Percentiles rank a stretch among this genome's conserved stretches.
These are phyloP conservation scores for Pugionium dolabratum DNA, from an alignment of 345 rosid species.

Conservation along the genomic window DNA sequence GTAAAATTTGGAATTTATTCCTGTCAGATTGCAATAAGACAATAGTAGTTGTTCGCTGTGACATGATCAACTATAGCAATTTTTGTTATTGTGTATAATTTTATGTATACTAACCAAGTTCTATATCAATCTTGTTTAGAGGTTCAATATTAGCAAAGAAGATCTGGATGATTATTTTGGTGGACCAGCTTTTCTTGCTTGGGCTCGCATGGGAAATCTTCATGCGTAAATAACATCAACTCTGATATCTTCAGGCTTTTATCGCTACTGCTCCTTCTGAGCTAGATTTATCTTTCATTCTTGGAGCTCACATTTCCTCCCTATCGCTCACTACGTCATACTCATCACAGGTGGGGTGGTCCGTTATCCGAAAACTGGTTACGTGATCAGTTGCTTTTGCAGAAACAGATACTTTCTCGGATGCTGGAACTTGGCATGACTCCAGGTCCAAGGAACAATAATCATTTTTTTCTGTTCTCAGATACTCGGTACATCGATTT, in stretches of 20 bases:
- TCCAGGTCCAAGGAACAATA: constrained; percentile 58
- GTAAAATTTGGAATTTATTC: constrained; percentile 39
- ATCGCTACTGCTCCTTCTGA: constrained; percentile 5
- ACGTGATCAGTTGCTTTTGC: constrained; percentile 71
- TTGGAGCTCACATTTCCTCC: constrained; percentile 16
- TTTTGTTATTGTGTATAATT: neutral
- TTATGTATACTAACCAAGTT: constrained; percentile 9
- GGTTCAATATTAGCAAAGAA: constrained; percentile 61
- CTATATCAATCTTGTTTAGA: constrained; percentile 48
- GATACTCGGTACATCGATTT: constrained; percentile 15
- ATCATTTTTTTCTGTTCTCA: constrained; percentile 1
- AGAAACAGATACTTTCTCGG: constrained; percentile 75
- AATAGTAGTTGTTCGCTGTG: neutral
- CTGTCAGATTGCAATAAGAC: neutral
- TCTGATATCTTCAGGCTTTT: constrained; percentile 10
- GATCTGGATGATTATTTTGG: constrained; percentile 86
- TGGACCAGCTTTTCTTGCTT: constrained; percentile 98
- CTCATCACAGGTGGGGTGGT: constrained; percentile 86
- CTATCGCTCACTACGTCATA: neutral
- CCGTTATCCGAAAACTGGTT: constrained; percentile 85
- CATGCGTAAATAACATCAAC: constrained; percentile 59
- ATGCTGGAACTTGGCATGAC: constrained; percentile 95
- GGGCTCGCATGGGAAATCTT: constrained; percentile 99
- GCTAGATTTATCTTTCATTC: constrained; percentile 16
- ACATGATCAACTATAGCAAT: neutral